Percentiles rank a stretch among this genome's conserved stretches.
Conservation (phyloP, 2,329 filamentous ascomycete species). For the Fusarium sp. region DNA sequence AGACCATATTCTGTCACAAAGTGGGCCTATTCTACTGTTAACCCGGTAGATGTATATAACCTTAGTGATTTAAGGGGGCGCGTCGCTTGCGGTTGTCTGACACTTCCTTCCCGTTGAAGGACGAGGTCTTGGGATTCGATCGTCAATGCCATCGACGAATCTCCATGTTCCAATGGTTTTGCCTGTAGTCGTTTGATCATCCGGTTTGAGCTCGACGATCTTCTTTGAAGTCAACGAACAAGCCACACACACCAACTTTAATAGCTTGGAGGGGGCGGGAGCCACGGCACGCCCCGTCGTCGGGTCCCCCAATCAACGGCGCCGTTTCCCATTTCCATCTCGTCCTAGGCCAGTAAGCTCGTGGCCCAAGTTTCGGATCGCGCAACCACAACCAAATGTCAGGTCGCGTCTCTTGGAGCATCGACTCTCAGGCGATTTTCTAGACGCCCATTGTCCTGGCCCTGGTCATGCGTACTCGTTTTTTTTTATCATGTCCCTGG, state of each 20-base stretch:
- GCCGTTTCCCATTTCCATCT: slow-evolving; percentile 2
- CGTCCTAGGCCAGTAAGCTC: slow-evolving; percentile 13
- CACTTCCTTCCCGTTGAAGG: not conserved
- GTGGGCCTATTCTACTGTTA: no score
- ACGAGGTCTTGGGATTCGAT: not conserved
- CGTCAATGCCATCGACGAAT: not conserved
- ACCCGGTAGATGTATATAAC: no score
- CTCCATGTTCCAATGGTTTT: not conserved
- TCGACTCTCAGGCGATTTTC: not conserved
- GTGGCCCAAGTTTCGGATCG: not conserved
- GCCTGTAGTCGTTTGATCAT: not conserved
- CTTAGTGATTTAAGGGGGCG: no score
- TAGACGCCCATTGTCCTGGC: not conserved
- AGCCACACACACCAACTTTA: slow-evolving; percentile 22
- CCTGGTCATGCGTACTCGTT: not conserved
- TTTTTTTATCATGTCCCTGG: not conserved
- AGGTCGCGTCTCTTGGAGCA: not conserved
- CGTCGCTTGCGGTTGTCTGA: slow-evolving; percentile 16
- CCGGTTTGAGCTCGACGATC: not conserved
- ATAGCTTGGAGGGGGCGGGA: slow-evolving; percentile 37
- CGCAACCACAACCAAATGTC: not conserved
- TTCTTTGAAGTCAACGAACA: not conserved
- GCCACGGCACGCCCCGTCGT: slow-evolving; percentile 38
- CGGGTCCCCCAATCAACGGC: slow-evolving; percentile 28
- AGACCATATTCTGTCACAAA: no score